Evolutionary conservation across 495 filamentous ascomycete genomes (phyloP).

Genomic region (Neurospora tetraspora): DNA sequence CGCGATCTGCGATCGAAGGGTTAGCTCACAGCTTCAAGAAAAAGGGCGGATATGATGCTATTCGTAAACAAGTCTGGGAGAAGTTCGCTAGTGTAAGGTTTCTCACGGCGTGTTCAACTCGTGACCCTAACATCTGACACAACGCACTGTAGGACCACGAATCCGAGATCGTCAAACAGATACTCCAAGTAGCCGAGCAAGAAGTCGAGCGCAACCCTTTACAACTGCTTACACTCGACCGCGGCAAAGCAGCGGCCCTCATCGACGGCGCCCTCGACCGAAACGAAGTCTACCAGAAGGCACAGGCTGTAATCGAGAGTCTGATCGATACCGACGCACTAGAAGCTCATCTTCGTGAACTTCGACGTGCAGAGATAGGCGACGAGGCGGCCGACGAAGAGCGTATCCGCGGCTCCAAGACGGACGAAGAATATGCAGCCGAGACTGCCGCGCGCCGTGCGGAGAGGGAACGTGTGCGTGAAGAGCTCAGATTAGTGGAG

Average conservation of each 20-base stretch:
- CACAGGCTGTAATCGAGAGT: constrained; percentile 53
- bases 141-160: constrained; percentile 48
- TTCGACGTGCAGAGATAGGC: constrained; percentile 65
- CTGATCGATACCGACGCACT: constrained; percentile 60
- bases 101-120: constrained; percentile 3
- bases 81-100: constrained; percentile 63
- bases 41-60: constrained; percentile 78
- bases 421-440: constrained; percentile 69
- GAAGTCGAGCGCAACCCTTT: constrained; percentile 74
- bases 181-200: constrained; percentile 63
- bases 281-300: constrained; percentile 67
- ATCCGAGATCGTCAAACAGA: constrained; percentile 49
- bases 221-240: constrained; percentile 62
- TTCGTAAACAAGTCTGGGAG: constrained; percentile 72
- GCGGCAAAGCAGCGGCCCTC: constrained; percentile 68
- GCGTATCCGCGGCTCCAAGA: constrained; percentile 59
- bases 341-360: constrained; percentile 55
- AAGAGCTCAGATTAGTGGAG: constrained; percentile 53
- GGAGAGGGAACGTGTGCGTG: constrained; percentile 53
- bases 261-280: constrained; percentile 83
- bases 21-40: constrained; percentile 80
- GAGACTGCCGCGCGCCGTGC: constrained; percentile 57
- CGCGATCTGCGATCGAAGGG: constrained; percentile 64
- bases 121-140: not conserved
- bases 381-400: constrained; percentile 61